Conservation (phyloP, 257 asterid genomes). For the Solanum paucissectum region DNA sequence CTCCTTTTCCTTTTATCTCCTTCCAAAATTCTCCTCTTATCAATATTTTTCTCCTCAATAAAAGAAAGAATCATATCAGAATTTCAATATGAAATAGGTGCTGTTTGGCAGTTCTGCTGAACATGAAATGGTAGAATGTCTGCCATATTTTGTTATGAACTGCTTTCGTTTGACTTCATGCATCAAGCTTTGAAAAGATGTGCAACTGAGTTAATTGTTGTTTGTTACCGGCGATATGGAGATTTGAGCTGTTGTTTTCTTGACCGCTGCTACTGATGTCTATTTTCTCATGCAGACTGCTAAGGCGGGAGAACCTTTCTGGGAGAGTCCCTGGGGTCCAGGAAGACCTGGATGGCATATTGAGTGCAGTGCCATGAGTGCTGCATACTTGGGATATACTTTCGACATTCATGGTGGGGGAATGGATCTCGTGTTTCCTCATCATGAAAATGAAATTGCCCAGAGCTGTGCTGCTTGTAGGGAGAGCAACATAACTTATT, state of each 20-base stretch:
- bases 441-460: constrained; percentile 98
- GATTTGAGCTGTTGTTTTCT: not conserved
- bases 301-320: constrained; percentile 91
- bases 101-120: not conserved
- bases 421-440: constrained; percentile 95
- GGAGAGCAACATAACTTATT: constrained; percentile 57
- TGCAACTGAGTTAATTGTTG: not conserved
- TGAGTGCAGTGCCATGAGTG: constrained; percentile 99
- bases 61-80: not conserved
- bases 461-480: constrained; percentile 95
- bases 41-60: not conserved
- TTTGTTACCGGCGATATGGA: not conserved
- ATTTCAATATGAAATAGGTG: not conserved
- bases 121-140: not conserved
- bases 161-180: not conserved
- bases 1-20: not conserved
- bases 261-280: not conserved
- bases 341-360: constrained; percentile 99
- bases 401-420: constrained; percentile 99
- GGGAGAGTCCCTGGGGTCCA: constrained; percentile 99
- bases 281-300: constrained; percentile 55
- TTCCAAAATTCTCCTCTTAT: not conserved
- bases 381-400: constrained; percentile 71
- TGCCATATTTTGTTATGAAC: not conserved
- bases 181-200: not conserved